Evolutionary conservation across 495 filamentous ascomycete genomes (phyloP).

Genomic region (Bombardia bombarda): DNA sequence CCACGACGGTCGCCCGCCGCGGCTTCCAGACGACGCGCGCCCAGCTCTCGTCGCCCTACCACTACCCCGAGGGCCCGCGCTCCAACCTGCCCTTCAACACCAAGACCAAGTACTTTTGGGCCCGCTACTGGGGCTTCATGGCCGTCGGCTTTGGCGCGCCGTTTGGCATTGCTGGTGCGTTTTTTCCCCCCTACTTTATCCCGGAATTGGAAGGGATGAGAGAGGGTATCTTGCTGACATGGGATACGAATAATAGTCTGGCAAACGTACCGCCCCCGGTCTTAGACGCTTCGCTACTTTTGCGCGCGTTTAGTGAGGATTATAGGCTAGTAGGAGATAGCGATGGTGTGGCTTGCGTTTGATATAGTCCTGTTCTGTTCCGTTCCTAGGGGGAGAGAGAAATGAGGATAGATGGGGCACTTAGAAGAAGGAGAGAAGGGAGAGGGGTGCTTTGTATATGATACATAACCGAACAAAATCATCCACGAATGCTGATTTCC

Average conservation of each 20-base stretch:
- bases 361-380: not conserved
- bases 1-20: conserved; percentile 75
- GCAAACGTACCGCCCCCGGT: conserved; percentile 70
- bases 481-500: no score
- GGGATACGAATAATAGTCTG: conserved; percentile 48
- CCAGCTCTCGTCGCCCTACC: conserved; percentile 83
- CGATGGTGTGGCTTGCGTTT: not conserved
- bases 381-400: not conserved
- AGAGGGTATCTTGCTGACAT: not conserved
- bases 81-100: conserved; percentile 97
- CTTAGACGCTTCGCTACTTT: conserved; percentile 19
- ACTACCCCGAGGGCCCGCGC: conserved; percentile 95
- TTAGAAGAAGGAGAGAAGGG: not conserved
- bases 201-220: not conserved
- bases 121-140: conserved; percentile 78
- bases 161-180: conserved; percentile 76
- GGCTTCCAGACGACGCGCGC: conserved; percentile 87
- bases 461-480: no score
- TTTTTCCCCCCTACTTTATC: conserved; percentile 1
- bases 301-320: no score
- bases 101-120: conserved; percentile 69
- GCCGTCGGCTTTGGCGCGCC: conserved; percentile 69
- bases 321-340: no score
- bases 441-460: conserved; percentile 18
- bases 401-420: not conserved